phyloP scores from a whole-genome alignment of 75 land plant species.

The Picea sitchensis region DNA sequence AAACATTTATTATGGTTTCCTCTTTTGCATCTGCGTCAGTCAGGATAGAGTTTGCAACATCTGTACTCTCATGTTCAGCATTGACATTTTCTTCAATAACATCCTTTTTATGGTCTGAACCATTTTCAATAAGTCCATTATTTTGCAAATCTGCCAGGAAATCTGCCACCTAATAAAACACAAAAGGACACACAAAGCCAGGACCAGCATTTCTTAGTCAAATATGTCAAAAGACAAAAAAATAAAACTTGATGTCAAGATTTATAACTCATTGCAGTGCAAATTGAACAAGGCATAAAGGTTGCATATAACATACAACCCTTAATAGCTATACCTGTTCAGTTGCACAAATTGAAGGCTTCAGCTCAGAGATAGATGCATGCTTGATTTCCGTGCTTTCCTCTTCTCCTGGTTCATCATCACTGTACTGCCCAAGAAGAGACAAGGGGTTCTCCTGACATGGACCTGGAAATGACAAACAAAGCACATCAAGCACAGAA shows the following conservation, averaged over 20 bases:
- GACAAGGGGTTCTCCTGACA: conserved; percentile 64
- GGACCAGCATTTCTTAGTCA: background rate
- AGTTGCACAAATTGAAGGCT: conserved; percentile 18
- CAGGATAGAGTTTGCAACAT: background rate
- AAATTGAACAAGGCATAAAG: background rate
- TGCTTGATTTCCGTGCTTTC: conserved; percentile 5
- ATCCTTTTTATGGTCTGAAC: background rate
- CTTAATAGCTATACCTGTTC: conserved; percentile 37
- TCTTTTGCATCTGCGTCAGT: conserved; percentile 17
- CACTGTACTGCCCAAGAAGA: conserved; percentile 91
- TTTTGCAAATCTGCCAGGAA: conserved; percentile 42
- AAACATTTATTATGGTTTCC: background rate
- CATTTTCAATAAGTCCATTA: conserved; percentile 22
- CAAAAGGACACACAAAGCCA: background rate
- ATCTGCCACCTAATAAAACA: conserved; percentile 34
- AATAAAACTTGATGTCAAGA: background rate
- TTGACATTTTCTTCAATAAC: background rate
- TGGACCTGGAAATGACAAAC: conserved; percentile 40
- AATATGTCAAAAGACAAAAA: background rate
- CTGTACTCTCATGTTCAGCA: background rate
- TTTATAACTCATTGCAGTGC: background rate
- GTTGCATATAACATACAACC: background rate
- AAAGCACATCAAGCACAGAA: background rate
- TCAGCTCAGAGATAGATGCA: background rate
- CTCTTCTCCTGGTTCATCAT: conserved; percentile 68